Percentiles rank a stretch among this genome's conserved stretches.
Evolutionary conservation across 2,329 filamentous ascomycete genomes (phyloP).

Genomic region (Didymella sp.): DNA sequence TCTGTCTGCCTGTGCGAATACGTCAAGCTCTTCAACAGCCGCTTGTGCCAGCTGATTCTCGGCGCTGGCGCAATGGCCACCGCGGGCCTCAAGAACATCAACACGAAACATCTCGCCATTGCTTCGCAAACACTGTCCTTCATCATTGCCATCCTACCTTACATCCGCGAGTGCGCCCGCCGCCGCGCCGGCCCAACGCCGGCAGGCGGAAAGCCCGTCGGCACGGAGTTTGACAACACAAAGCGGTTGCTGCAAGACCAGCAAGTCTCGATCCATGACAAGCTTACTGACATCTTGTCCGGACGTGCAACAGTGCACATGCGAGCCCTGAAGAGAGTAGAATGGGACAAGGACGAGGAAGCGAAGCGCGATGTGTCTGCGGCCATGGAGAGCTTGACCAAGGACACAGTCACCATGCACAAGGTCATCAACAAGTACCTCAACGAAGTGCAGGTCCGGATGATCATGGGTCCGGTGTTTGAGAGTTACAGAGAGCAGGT

Average conservation of each 20-base stretch:
- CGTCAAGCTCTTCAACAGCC: conserved; percentile 91
- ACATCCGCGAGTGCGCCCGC: conserved; percentile 88
- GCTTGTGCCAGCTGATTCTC: conserved; percentile 94
- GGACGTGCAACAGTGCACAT: conserved; percentile 76
- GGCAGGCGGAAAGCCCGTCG: conserved; percentile 50
- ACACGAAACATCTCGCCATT: conserved; percentile 87
- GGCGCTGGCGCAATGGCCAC: conserved; percentile 89
- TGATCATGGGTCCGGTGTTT: conserved; percentile 89
- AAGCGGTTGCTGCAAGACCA: conserved; percentile 86
- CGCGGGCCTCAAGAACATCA: conserved; percentile 90
- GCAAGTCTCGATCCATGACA: conserved; percentile 88
- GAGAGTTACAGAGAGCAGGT: conserved; percentile 81
- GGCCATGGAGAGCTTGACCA: conserved; percentile 87
- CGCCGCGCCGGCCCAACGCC: conserved; percentile 64
- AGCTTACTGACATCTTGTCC: conserved; percentile 91
- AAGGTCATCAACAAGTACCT: conserved; percentile 84
- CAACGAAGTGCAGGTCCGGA: conserved; percentile 74
- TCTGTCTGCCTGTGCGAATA: conserved; percentile 81
- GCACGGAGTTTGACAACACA: conserved; percentile 88
- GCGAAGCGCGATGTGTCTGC: conserved; percentile 60
- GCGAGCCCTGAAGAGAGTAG: conserved; percentile 73
- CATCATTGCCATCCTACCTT: conserved; percentile 83
- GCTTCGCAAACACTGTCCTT: conserved; percentile 90
- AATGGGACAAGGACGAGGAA: conserved; percentile 68
- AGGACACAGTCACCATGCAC: conserved; percentile 84